Evolutionary conservation across 2,329 filamentous ascomycete species (phyloP).

Genomic region (Dothideomycetes sp.): DNA sequence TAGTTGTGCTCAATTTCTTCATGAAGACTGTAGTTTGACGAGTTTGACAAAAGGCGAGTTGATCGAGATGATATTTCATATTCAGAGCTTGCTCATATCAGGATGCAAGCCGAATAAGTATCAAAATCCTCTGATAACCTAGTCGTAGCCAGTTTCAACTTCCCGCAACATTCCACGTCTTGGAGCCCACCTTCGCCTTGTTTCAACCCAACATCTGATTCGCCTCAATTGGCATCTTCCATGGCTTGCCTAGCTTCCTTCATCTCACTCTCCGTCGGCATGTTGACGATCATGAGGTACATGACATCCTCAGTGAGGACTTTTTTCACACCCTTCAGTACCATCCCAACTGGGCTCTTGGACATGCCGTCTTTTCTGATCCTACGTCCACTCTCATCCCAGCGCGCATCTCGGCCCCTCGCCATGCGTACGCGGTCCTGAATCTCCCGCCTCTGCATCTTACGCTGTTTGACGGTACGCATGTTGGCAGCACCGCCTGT

Average conservation of each 20-base stretch:
- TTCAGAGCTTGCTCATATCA: too few species aligned
- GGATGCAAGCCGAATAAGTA: too few species aligned
- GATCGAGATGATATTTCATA: too few species aligned
- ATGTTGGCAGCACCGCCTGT: conserved; percentile 27
- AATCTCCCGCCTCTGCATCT: background rate
- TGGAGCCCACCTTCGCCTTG: too few species aligned
- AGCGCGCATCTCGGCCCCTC: background rate
- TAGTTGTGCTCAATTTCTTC: too few species aligned
- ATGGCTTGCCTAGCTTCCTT: conserved; percentile 15
- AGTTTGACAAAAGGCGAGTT: too few species aligned
- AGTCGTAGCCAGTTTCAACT: too few species aligned
- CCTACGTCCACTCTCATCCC: background rate
- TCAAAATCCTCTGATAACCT: too few species aligned
- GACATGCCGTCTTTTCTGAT: background rate
- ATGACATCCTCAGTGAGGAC: conserved; percentile 30
- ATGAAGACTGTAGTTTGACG: too few species aligned
- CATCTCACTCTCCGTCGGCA: conserved; percentile 36
- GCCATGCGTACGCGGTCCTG: background rate
- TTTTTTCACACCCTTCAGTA: conserved; percentile 14
- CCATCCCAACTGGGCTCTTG: conserved; percentile 6
- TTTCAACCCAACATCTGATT: too few species aligned
- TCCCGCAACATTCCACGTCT: too few species aligned
- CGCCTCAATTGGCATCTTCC: conserved; percentile 4
- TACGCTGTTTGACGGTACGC: conserved; percentile 12
- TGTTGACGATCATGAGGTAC: conserved; percentile 41